A percentile compares a stretch with the other conserved stretches of the same genome.
Conservation (phyloP, 2,329 filamentous ascomycete species). For the Pestalotiopsis sp. region DNA sequence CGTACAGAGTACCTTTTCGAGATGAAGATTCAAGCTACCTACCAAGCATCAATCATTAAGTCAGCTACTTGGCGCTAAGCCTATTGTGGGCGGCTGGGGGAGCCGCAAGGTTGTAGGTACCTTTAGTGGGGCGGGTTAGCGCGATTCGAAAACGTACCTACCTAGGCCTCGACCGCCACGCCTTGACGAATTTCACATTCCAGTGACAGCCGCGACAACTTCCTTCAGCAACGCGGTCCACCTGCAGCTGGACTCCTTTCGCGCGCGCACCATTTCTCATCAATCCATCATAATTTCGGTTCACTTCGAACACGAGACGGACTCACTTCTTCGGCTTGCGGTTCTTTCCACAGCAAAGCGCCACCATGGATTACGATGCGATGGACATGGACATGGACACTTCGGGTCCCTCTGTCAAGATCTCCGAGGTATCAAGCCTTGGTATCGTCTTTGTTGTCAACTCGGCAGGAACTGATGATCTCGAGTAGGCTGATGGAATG, state of each 20-base stretch:
- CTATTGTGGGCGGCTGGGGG: no score
- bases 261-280: not conserved
- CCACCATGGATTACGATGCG: conserved; percentile 59
- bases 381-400: conserved; percentile 63
- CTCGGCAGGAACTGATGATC: not conserved
- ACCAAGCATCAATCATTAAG: no score
- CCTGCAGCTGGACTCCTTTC: not conserved
- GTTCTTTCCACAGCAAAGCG: conserved; percentile 12
- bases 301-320: not conserved
- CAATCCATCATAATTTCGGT: not conserved
- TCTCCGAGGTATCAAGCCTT: conserved; percentile 53
- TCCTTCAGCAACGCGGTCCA: not conserved
- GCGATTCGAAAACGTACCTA: no score
- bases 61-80: no score
- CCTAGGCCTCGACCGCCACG: not conserved
- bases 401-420: conserved; percentile 60
- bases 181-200: conserved; percentile 12
- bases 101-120: no score
- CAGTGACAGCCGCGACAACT: not conserved
- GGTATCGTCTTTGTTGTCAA: not conserved
- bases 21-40: no score
- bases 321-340: not conserved
- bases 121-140: no score
- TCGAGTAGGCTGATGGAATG: conserved; percentile 69
- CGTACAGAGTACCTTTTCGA: no score